These are phyloP conservation scores for Ustilago bromivora DNA, from an alignment of 1,284 basidiomycete genomes.

Conservation along the genomic window DNA sequence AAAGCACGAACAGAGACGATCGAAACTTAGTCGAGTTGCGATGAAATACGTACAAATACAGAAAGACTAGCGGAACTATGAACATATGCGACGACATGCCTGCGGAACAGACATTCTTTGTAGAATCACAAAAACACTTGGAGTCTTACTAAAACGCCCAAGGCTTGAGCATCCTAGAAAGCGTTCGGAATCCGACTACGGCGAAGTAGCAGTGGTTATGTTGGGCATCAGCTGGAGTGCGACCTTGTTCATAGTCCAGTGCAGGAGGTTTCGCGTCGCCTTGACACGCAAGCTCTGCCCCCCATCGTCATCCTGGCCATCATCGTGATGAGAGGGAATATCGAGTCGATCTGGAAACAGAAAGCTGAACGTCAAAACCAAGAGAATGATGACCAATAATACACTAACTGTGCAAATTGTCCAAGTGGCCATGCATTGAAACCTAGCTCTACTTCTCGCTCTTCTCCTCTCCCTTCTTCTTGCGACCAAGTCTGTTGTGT, in stretches of 20 bases:
- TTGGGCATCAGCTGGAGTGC: too few species aligned
- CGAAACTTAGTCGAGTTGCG: too few species aligned
- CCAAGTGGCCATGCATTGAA: slow-evolving; percentile 54
- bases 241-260: neutral
- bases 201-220: too few species aligned
- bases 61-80: too few species aligned
- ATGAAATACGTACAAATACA: too few species aligned
- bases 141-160: too few species aligned
- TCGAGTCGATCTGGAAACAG: slow-evolving; percentile 27
- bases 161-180: too few species aligned
- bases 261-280: neutral
- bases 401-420: slow-evolving; percentile 47
- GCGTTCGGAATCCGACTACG: too few species aligned
- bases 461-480: slow-evolving; percentile 35
- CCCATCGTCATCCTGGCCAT: slow-evolving; percentile 3
- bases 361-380: slow-evolving; percentile 27
- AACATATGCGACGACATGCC: too few species aligned
- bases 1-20: too few species aligned
- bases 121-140: too few species aligned
- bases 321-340: slow-evolving; percentile 29
- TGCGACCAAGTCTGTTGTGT: slow-evolving; percentile 38
- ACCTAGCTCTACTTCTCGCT: slow-evolving; percentile 33
- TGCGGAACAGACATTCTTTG: too few species aligned
- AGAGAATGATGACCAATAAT: slow-evolving; percentile 33
- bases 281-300: neutral